A percentile compares a stretch with the other conserved stretches of the same genome.
phyloP scores from a whole-genome alignment of 495 filamentous ascomycete species.

The Cenococcum geophilum region DNA sequence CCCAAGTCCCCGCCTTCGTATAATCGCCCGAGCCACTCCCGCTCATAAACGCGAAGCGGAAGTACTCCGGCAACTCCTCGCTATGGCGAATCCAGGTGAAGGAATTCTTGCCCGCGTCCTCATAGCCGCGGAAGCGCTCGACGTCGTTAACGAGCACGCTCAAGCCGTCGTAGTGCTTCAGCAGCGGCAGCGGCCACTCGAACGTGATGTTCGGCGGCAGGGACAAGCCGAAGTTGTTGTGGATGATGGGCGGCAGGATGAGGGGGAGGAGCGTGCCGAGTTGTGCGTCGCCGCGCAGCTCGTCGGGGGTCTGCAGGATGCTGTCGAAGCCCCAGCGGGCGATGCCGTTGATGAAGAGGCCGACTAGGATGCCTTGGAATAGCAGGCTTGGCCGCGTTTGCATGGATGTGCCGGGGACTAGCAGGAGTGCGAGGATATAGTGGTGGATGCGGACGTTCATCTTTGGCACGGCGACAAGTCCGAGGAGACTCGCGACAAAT shows the following conservation, averaged over 20 bases:
- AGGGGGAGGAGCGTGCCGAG: constrained; percentile 63
- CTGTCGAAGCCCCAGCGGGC: constrained; percentile 91
- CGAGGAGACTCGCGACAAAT: constrained; percentile 41
- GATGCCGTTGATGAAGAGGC: constrained; percentile 86
- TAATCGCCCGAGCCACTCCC: constrained; percentile 67
- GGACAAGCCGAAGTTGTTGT: constrained; percentile 29
- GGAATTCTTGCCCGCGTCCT: constrained; percentile 26
- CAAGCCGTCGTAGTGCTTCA: constrained; percentile 60
- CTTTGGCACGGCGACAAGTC: constrained; percentile 64
- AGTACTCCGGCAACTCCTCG: constrained; percentile 57
- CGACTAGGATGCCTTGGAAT: constrained; percentile 83
- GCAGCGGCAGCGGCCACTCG: constrained; percentile 45
- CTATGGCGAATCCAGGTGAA: constrained; percentile 30
- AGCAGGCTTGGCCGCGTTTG: constrained; percentile 72
- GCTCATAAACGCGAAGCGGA: constrained; percentile 74
- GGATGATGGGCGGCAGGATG: constrained; percentile 44
- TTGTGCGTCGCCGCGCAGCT: constrained; percentile 63
- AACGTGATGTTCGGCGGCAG: constrained; percentile 50
- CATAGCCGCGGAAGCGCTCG: constrained; percentile 55
- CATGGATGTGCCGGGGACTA: constrained; percentile 74
- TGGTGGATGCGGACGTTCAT: constrained; percentile 90
- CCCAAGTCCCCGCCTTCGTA: constrained; percentile 75
- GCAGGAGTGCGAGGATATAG: constrained; percentile 79
- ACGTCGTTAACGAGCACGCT: constrained; percentile 93
- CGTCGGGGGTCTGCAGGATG: constrained; percentile 74